Evolutionary conservation across 805 yeast species (phyloP), one percentile per base, ranked within the genome.

Genomic region (Lachancea mirantina): DNA sequence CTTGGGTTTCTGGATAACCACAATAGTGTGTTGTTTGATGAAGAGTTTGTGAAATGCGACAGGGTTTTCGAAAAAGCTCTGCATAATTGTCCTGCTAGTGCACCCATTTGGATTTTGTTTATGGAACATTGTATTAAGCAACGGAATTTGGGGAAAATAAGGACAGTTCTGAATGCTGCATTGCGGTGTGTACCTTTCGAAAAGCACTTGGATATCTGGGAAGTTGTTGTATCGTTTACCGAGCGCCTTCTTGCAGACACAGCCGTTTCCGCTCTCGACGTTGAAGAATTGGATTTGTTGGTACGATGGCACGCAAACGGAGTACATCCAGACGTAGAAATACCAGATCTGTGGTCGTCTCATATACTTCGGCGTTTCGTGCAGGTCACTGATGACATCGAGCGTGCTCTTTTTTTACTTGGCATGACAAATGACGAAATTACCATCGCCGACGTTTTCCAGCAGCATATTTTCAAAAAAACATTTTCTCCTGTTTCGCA

Each of bases 31-130:
- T 45, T 48, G 29, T 44, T 55, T 38, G 43, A 35, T 14, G 35
- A 39, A 3, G 67, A 64, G 38, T 68, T 59, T 38, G 34, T 22
- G 6, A 40, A 46, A 9, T 62, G 70, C n/a, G 62, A 65, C 41
- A 33, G 40, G 9, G 55, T 72, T 13, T 80, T 72, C 50, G 71
- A 70, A 27, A 47, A 62, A 16, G 62, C 78, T 14, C 43, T 78
- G 36, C 47, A 55, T 14, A 17, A 24, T 6, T 45, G 41, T 19
- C 19, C 17, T n/a, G 30, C 34, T 11, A 30, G 23, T 21, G 39
- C 78, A 51, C 66, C 67, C 4, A 41, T 80, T 19, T 72, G 92
- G 72, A 57, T 65, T 1, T 47, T 68, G 39, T 81, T 74, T 36
- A 57, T 79, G 26, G 43, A 58, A 14, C 73, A 67, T 53, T 74